Conservation (phyloP, 1,284 basidiomycete genomes). For the Peniophora sp. region DNA sequence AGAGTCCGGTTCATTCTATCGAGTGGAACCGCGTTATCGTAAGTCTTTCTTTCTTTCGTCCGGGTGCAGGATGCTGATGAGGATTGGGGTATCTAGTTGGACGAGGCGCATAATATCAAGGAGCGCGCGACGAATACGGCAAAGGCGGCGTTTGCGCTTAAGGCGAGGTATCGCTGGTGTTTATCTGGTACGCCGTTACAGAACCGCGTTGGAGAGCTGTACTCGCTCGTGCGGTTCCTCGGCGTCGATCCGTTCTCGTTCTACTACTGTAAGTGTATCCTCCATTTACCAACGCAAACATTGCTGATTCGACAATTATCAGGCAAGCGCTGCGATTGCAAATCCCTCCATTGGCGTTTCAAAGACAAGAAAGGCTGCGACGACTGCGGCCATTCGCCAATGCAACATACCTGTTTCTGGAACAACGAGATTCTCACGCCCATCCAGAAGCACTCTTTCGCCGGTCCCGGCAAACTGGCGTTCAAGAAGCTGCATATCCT, state of each 20-base stretch:
- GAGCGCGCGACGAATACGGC: slow-evolving; percentile 94
- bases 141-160: slow-evolving; percentile 88
- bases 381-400: slow-evolving; percentile 88
- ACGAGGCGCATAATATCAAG: slow-evolving; percentile 98
- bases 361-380: slow-evolving; percentile 80
- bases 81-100: slow-evolving; percentile 47
- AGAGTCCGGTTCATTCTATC: slow-evolving; percentile 79
- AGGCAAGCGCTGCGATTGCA: slow-evolving; percentile 82
- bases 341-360: slow-evolving; percentile 89
- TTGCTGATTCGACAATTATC: slow-evolving; percentile 8
- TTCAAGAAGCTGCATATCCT: slow-evolving; percentile 90
- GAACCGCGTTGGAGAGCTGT: slow-evolving; percentile 96
- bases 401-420: slow-evolving; percentile 84
- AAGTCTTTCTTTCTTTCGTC: slow-evolving; percentile 14
- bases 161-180: slow-evolving; percentile 87
- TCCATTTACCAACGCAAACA: slow-evolving; percentile 7
- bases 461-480: slow-evolving; percentile 67
- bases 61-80: not conserved
- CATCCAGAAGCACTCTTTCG: slow-evolving; percentile 79
- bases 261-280: slow-evolving; percentile 74
- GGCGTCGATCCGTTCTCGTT: slow-evolving; percentile 88
- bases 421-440: slow-evolving; percentile 93
- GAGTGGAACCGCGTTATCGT: slow-evolving; percentile 81
- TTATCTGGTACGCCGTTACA: slow-evolving; percentile 97
- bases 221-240: slow-evolving; percentile 90